Percentiles rank a stretch among this genome's conserved stretches.
Evolutionary conservation across 1,284 basidiomycete species (phyloP).

Genomic region (Melanopsichium pennsylvanicum): DNA sequence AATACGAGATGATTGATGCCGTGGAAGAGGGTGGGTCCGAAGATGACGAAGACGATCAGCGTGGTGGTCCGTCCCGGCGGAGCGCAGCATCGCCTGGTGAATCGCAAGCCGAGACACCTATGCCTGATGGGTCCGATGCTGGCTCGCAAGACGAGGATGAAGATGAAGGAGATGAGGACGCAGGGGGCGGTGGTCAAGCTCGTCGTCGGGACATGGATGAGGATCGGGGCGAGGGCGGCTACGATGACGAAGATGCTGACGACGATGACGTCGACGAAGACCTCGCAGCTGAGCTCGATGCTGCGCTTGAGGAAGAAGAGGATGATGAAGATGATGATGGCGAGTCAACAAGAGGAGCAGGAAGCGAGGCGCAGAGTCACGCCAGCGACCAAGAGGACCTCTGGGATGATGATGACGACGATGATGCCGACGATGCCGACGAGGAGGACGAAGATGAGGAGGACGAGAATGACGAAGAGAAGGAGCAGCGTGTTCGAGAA

Average conservation of each 20-base stretch:
- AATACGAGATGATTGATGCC: conserved; percentile 60
- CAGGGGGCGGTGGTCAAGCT: conserved; percentile 32
- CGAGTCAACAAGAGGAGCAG: conserved; percentile 67
- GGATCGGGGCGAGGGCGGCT: conserved; percentile 31
- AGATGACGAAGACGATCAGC: conserved; percentile 42
- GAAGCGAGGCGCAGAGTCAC: conserved; percentile 48
- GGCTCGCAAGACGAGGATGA: conserved; percentile 40
- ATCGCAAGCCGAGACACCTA: conserved; percentile 36
- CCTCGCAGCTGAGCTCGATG: conserved; percentile 69
- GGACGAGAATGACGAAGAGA: conserved; percentile 61
- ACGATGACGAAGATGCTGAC: conserved; percentile 68
- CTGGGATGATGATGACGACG: conserved; percentile 61
- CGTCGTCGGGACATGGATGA: conserved; percentile 67
- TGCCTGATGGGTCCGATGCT: conserved; percentile 24
- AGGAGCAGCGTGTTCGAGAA: conserved; percentile 60
- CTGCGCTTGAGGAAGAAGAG: conserved; percentile 66
- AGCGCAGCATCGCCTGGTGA: conserved; percentile 55
- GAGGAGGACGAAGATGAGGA: conserved; percentile 76
- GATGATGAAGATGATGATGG: conserved; percentile 71
- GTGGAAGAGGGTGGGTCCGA: conserved; percentile 59
- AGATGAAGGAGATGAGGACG: conserved; percentile 26
- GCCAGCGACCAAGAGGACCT: conserved; percentile 56
- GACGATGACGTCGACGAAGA: conserved; percentile 72
- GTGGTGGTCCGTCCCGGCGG: conserved; percentile 10
- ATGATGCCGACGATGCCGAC: conserved; percentile 77